Evolutionary conservation across 1,139 yeast genomes (phyloP), one percentile per base, ranked within the genome.

Genomic region (Yamadazyma membranifaciens): DNA sequence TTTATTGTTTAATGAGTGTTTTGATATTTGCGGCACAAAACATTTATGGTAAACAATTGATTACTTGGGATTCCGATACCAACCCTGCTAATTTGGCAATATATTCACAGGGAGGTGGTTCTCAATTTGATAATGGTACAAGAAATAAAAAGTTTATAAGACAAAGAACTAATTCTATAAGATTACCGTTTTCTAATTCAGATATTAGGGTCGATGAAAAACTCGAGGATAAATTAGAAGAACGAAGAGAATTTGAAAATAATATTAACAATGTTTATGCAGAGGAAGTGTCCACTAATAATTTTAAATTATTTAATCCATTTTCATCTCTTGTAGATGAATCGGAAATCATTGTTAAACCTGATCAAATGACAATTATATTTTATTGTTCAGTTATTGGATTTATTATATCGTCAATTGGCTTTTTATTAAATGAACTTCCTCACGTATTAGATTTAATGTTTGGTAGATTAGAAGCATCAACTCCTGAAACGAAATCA

Each of bases 1-100:
- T 51, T 2, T 65, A 52, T 41, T 64, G 72, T 42, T 43, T 63
- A 9, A 37, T 61, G 27, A 62, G 70, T 43, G 57, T 69, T 7
- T 37, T 67, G 3, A 58, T 67, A 9, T 67, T 68, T 56, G 73
- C 73, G 2, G 63, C 65, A 6, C 73, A 68, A 43, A 68, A 67
- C 43, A 67, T 69, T 9, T 68, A 69, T 45, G 73, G 72, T n/a
- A 68, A 69, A 43, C 67, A 62, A 44, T 51, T 69, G 34, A 59
- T 69, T 37, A 69, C 71, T 1, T 65, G 71, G 69, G 64, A 59
- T 33, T 38, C 57, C 5, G 51, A 46, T 22, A 40, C 48, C 0
- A 37, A 45, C 15, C 65, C 69, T 1, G 59, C 64, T 0, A 52
- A 62, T 9, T 51, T 67, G 38, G 70, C 60, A 3, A 51, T 66